Conservation (phyloP, 202 grass and related monocot genomes). For the Setaria italica region DNA sequence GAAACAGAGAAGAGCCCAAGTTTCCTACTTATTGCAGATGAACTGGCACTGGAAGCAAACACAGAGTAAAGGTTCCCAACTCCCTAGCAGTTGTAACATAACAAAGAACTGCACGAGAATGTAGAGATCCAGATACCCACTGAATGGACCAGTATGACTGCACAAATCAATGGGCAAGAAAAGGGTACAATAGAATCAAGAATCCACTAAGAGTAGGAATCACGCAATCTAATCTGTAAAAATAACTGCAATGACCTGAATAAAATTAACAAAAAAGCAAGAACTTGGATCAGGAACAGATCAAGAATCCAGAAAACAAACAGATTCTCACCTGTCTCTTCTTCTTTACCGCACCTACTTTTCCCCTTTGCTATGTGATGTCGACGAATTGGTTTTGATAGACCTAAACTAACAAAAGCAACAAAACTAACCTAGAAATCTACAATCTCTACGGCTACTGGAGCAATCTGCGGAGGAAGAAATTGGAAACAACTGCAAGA, state of each 20-base stretch:
- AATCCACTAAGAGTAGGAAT: slow-evolving; percentile 7
- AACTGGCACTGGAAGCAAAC: background rate
- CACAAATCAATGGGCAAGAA: background rate
- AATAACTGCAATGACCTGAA: background rate
- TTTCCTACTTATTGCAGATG: background rate
- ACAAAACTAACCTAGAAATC: background rate
- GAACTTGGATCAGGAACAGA: slow-evolving; percentile 32
- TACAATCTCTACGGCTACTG: slow-evolving; percentile 12
- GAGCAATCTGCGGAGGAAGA: slow-evolving; percentile 19
- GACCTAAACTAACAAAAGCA: background rate
- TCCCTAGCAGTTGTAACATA: background rate
- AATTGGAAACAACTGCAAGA: background rate
- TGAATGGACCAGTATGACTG: background rate
- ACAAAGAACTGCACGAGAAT: background rate
- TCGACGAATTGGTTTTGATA: slow-evolving; percentile 48
- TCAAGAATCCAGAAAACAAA: slow-evolving; percentile 28
- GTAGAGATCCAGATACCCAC: background rate
- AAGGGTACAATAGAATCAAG: background rate
- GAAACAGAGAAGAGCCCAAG: background rate
- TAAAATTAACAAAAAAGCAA: background rate
- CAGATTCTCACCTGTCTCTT: slow-evolving; percentile 43
- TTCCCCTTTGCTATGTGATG: slow-evolving; percentile 29
- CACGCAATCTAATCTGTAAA: slow-evolving; percentile 11
- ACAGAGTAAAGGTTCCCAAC: background rate
- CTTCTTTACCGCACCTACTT: slow-evolving; percentile 9